These are phyloP conservation scores for Colletotrichum paranaense DNA, from an alignment of 2,329 filamentous ascomycete species.

Conservation along the genomic window DNA sequence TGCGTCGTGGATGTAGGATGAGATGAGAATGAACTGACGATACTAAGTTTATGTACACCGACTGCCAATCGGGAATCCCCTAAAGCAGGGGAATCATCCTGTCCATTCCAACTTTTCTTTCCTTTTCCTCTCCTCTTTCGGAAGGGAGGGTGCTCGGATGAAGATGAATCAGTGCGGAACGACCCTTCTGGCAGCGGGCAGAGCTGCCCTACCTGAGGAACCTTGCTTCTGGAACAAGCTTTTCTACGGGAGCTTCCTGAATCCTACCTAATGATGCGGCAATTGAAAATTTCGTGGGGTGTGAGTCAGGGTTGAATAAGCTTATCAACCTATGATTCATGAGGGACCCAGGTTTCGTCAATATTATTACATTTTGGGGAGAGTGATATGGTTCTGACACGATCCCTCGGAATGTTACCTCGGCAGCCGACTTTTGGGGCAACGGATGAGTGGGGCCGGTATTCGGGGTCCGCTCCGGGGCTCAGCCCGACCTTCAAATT, in stretches of 20 bases:
- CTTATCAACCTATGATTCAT: not conserved
- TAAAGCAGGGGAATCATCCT: not conserved
- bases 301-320: not conserved
- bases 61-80: not conserved
- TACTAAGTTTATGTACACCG: not conserved
- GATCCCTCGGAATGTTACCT: not conserved
- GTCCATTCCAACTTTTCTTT: no score
- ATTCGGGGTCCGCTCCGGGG: not conserved
- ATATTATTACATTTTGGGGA: not conserved
- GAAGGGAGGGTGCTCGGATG: not conserved
- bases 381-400: not conserved
- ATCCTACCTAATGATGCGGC: not conserved
- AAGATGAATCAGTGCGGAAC: not conserved
- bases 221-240: not conserved
- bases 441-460: not conserved
- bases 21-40: not conserved
- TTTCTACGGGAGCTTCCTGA: not conserved
- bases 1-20: not conserved
- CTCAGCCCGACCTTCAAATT: not conserved
- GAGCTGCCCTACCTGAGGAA: not conserved
- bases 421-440: not conserved
- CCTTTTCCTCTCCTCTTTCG: not conserved
- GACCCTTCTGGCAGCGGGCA: not conserved
- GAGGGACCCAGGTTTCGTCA: not conserved
- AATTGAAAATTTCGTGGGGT: not conserved